Evolutionary conservation across 345 rosid species (phyloP).

Genomic region (Sonneratia alba): DNA sequence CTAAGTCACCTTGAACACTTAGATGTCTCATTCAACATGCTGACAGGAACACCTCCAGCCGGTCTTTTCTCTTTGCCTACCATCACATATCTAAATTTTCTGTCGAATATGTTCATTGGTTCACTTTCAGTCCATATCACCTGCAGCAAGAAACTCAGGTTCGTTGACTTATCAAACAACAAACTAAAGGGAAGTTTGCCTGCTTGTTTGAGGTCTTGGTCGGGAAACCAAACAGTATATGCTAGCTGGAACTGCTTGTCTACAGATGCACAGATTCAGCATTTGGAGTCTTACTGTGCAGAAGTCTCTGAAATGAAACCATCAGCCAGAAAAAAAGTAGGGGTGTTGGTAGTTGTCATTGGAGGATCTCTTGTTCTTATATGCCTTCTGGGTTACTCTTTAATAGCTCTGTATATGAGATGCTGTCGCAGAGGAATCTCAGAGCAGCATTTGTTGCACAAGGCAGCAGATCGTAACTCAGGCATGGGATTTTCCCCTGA

Average conservation of each 20-base stretch:
- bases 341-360: conserved; percentile 30
- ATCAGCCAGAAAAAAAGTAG: conserved; percentile 24
- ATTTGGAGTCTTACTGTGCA: conserved; percentile 38
- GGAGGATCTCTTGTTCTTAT: conserved; percentile 23
- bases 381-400: conserved; percentile 28
- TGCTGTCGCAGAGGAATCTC: conserved; percentile 29
- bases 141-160: conserved; percentile 44
- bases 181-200: conserved; percentile 51
- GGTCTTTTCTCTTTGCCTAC: conserved; percentile 41
- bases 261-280: conserved; percentile 29
- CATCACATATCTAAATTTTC: conserved; percentile 48
- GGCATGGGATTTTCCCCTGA: conserved; percentile 42
- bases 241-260: conserved; percentile 55
- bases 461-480: conserved; percentile 34
- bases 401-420: conserved; percentile 27
- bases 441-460: conserved; percentile 42
- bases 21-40: conserved; percentile 34
- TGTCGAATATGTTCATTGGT: conserved; percentile 44
- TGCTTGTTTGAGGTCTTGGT: conserved; percentile 32
- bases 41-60: conserved; percentile 29
- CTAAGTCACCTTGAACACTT: conserved; percentile 29
- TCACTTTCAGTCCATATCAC: conserved; percentile 34
- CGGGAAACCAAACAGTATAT: conserved; percentile 19
- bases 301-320: conserved; percentile 26
- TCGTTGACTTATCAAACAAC: conserved; percentile 52